Evolutionary conservation across 345 rosid genomes (phyloP), one percentile per base, ranked within the genome.

Genomic region (Salix arbutifolia): DNA sequence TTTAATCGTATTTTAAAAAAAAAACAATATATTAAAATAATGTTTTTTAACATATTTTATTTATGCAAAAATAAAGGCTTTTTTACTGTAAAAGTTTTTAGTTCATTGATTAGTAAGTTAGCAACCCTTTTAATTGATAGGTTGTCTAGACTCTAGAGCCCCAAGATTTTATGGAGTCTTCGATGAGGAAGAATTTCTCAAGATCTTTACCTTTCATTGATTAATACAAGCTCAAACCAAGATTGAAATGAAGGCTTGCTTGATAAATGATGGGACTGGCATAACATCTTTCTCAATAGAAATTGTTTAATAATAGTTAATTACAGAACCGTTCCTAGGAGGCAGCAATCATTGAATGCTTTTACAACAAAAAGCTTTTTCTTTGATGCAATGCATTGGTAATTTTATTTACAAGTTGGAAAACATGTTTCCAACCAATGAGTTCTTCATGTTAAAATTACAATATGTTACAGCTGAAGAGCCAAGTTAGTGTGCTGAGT

Each of bases 401-500:
- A 23, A 3, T 40, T 35, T 2, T 13, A 68, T 73, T 46, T 62
- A 38, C 69, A 42, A 37, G 38, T 8, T 35, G 2, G 42, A 40
- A 0, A 4, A 37, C 50, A 44, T 11, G 11, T 11, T 4, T 16
- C 46, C 50, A 17, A 18, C 23, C 28, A 13, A 40, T 8, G 25
- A 33, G 23, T 2, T 38, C 68, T 25, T 33, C 30, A 30, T 53
- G 9, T 52, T 8, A 19, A 18, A 19, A 31, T 17, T 0, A 58
- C 35, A 37, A 21, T 26, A 37, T 58, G 28, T 79, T 73, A 80
- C 80, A 26, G 84, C 75, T 80, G 79, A 61, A 85, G 81, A 65
- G 78, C 80, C 80, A 77, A 46, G 14, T 74, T 75, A 23, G 37
- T 14, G 26, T 18, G 77, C 80, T 71, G 73, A 44, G 77, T n/a